phyloP scores from a whole-genome alignment of 2,329 filamentous ascomycete species.

The Fusarium decemcellulare region DNA sequence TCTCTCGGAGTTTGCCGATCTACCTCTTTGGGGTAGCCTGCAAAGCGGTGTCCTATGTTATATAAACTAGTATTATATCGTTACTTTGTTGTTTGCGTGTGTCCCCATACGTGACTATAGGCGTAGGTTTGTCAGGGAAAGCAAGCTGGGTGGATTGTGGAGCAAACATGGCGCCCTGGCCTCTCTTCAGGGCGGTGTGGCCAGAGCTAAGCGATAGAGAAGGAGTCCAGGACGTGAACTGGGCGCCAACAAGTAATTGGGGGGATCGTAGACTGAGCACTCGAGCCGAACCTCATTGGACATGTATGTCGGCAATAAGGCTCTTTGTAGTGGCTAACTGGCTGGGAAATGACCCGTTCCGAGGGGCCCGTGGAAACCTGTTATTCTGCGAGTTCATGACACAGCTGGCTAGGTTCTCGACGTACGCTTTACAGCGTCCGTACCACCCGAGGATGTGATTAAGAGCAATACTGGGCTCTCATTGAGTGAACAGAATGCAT shows the following conservation, averaged over 20 bases:
- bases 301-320: background rate
- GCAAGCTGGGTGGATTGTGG: background rate
- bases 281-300: background rate
- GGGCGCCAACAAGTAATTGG: background rate
- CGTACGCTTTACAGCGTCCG: too few species aligned
- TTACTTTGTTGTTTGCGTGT: constrained; percentile 13
- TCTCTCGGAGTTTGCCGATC: constrained; percentile 13
- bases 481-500: too few species aligned
- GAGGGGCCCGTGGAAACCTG: background rate
- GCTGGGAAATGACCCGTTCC: background rate
- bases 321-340: background rate
- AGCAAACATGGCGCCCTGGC: background rate
- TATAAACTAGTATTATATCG: constrained; percentile 29
- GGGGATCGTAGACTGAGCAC: background rate
- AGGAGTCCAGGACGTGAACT: background rate
- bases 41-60: constrained; percentile 22
- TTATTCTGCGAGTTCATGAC: background rate
- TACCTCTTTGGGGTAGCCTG: constrained; percentile 11
- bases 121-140: background rate
- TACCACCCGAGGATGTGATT: too few species aligned
- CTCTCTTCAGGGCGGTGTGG: background rate
- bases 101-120: constrained; percentile 2
- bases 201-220: background rate
- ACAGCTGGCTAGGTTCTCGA: too few species aligned
- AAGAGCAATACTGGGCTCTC: too few species aligned